Base-by-base conservation (phyloP, 495 filamentous ascomycete species). In the Thermothielavioides terrestris region DNA sequence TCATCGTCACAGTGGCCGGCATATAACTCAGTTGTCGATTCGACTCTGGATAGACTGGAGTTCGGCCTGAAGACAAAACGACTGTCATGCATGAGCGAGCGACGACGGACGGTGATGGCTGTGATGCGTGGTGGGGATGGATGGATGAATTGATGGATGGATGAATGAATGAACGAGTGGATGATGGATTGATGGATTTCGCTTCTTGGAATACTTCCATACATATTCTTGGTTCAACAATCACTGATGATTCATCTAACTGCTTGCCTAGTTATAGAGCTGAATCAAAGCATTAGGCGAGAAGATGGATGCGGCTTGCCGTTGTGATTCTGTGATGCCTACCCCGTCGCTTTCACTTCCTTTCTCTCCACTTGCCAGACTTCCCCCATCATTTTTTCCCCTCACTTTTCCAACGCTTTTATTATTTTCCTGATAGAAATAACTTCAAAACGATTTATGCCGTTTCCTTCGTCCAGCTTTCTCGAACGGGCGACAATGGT, bases 41-140 rank as follows among this genome's bases (percentile, higher is more conserved):
- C 3, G 37, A 28, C 30, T 34, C 28, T 42, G 39, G 9, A 51
- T 30, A 38, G 40, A 46, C 49, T 36, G 32, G 50, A 42, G 46
- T 45, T 49, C 35, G 46, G 45, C 35, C 40, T 44, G 26, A 39
- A 46, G 42, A 51, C 36, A 52, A 38, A 42, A 49, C 34, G 37
- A 48, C 44, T 35, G 50, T 26, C 42, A 41, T 35, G 42, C 42
- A 46, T 53, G 42, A 42, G 15, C n/a, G n/a, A 43, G 34, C 28
- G 50, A 46, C 34, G 42, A 46, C 31, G 36, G 14, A 25, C n/a
- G 27, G 28, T 27, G 43, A 46, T 15, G 44, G 22, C 37, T 37
- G 17, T n/a, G 30, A 7, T 21, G 21, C 28, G 23, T n/a, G n/a
- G n/a, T n/a, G 40, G 25, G 26, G 27, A 26, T 47, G 31, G 15